Base-by-base conservation (phyloP, 148 eudicot genomes). In the Arctostaphylos glauca region DNA sequence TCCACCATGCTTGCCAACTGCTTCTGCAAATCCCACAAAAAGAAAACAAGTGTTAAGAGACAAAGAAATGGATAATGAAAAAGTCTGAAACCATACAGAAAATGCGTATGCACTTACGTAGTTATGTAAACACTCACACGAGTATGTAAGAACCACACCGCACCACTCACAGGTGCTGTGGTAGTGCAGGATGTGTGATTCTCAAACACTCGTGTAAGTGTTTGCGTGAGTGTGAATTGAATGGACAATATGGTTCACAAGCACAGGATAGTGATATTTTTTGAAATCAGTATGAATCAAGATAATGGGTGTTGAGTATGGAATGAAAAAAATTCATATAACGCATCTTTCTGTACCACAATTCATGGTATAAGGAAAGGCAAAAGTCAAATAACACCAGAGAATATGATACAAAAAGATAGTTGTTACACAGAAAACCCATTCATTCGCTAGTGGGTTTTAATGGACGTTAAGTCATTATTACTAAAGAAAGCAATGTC, bases 1-100 rank as follows among this genome's bases (percentile, higher is more conserved):
- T 94, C 98, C 55, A 96, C 99, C 91, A 96, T 92, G 83, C 87
- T 93, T 44, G 88, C 91, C 84, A 96, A 83, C 87, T 96, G 98
- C 82, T 94, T 96, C 99, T 96, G 91, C 86, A 87, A 85, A 21
- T 25, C 21, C 9, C 31, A 60, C 25, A 41, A 47, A 64, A 64
- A 9, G 41, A 66, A 25, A 66, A 66, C 25, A 59, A 19, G 21
- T 19, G 67, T 25, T 48, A 6, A 3, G 58, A 19, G n/a, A 54
- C 25, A 54, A 16, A 18, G 6, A 6, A 64, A 0, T 7, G 16
- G 41, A n/a, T 14, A 6, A 16, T 31, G 0, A 31, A 31, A 31
- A 31, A 31, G 38, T 31, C 38, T 31, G 38, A 31, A 31, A 31
- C 38, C 38, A 31, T 31, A 31, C 38, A 31, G 38, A 31, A 31